Evolutionary conservation across 2,329 filamentous ascomycete genomes (phyloP), one percentile per base, ranked within the genome.

Genomic region (Xylariaceae sp.): DNA sequence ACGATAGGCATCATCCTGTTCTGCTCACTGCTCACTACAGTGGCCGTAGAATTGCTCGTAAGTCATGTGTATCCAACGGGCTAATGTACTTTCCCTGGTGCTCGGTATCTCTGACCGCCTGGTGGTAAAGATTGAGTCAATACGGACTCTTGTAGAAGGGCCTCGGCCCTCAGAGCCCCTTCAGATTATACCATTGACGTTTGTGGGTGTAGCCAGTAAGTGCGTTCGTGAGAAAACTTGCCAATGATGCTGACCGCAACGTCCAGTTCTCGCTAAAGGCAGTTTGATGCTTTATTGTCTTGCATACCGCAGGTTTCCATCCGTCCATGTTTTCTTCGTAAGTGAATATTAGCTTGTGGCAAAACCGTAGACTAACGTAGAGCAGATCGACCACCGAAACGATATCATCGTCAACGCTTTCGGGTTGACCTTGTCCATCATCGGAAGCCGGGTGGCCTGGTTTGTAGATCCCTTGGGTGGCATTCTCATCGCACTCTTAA

Each of bases 1-100:
- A 87, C 85, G 2, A 79, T 87, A 56, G 85, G 84, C 24, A 84
- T 88, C 60, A 85, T 88, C 64, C 79, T 88, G 41, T 88, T 88
- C 70, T 87, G 84, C 61, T 83, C 85, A 39, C 75, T 88, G 57
- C 87, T 88, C 84, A 87, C 85, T 2, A 87, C 85, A 0, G 85
- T 87, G 3, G 84, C 86, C 44, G 83, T 87, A 24, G 82, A 87
- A 65, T 74, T 88, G 24, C 80, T 86, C 44, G 81, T 82, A 71
- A 70, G 79, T 71, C 23, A 19, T 28, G 37, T 16, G 40, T 31
- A 41, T 36, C 23, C 39, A 12, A 12, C n/a, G 23, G 46, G 39
- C 36, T 16, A 31, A 29, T 21, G 29, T 24, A 29, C 39, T 40
- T 40, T 53, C 29, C 45, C 53, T 60, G 28, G 33, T 36, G 53